Evolutionary conservation across 2,329 filamentous ascomycete genomes (phyloP).

Genomic region (Neurospora sp.): DNA sequence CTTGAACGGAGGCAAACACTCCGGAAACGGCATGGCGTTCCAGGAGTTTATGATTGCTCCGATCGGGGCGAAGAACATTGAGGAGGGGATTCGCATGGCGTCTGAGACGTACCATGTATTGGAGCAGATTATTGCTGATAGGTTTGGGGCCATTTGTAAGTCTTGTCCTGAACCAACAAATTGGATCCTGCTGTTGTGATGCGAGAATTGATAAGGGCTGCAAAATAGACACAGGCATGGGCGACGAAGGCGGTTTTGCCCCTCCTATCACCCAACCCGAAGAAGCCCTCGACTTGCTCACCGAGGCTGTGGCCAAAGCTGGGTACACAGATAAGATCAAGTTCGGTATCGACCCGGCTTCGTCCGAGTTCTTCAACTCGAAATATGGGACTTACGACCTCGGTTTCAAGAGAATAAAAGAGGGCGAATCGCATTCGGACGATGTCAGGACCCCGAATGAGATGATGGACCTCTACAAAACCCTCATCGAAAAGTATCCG

Average conservation of each 20-base stretch:
- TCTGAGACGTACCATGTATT: slow-evolving; percentile 24
- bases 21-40: slow-evolving; percentile 37
- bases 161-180: background rate
- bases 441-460: slow-evolving; percentile 8
- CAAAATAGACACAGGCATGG: slow-evolving; percentile 21
- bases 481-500: slow-evolving; percentile 3
- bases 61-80: slow-evolving; percentile 16
- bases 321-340: slow-evolving; percentile 25
- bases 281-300: slow-evolving; percentile 25
- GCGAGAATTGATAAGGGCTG: background rate
- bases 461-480: slow-evolving; percentile 7
- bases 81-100: slow-evolving; percentile 23
- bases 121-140: slow-evolving; percentile 21
- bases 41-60: slow-evolving; percentile 29
- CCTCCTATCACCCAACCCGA: slow-evolving; percentile 25
- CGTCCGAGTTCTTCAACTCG: slow-evolving; percentile 26
- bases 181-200: background rate
- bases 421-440: slow-evolving; percentile 5
- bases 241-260: slow-evolving; percentile 28
- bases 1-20: slow-evolving; percentile 39
- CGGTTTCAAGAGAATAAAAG: slow-evolving; percentile 24
- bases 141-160: slow-evolving; percentile 21
- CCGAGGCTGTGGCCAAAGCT: slow-evolving; percentile 17
- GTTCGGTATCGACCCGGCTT: slow-evolving; percentile 31
- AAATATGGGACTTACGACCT: slow-evolving; percentile 25